A percentile compares a stretch with the other conserved stretches of the same genome.
phyloP scores from a whole-genome alignment of 352 stramenopile genomes.

The Aphanomyces cochlioides region DNA sequence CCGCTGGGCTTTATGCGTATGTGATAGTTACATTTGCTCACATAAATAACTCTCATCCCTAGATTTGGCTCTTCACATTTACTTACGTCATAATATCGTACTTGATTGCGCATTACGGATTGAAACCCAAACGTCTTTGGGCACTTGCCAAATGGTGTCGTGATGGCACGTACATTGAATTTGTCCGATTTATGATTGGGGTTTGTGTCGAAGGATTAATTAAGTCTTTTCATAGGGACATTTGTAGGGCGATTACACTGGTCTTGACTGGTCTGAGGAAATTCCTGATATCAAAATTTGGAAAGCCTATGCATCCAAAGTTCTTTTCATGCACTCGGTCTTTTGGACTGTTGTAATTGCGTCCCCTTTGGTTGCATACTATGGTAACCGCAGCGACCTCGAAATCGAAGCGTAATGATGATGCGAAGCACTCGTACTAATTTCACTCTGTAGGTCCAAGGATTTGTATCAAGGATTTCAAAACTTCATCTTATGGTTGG shows the following conservation, averaged over 20 bases:
- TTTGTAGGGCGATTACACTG: slow-evolving; percentile 11
- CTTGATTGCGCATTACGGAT: slow-evolving; percentile 18
- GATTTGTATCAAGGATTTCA: slow-evolving; percentile 24
- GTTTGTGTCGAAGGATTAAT: slow-evolving; percentile 5
- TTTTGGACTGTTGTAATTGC: slow-evolving; percentile 15
- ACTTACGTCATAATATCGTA: slow-evolving; percentile 20
- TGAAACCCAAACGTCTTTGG: slow-evolving; percentile 28
- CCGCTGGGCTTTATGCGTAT: slow-evolving; percentile 1
- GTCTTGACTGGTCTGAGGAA: slow-evolving; percentile 19
- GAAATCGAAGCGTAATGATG: slow-evolving; percentile 19
- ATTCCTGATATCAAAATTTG: slow-evolving; percentile 21
- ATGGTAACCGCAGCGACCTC: background rate
- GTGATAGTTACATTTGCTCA: background rate
- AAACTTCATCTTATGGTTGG: slow-evolving; percentile 22
- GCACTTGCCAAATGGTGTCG: slow-evolving; percentile 23
- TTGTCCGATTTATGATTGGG: slow-evolving; percentile 13
- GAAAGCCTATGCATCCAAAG: slow-evolving; percentile 16
- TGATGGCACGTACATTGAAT: slow-evolving; percentile 22
- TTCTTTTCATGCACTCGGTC: slow-evolving; percentile 18
- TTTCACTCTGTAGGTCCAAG: slow-evolving; percentile 7
- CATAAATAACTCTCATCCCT: background rate
- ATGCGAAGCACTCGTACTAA: background rate
- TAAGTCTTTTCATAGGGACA: too few relatives aligned
- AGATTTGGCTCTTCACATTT: slow-evolving; percentile 22
- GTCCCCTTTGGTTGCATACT: slow-evolving; percentile 7